Base-by-base conservation (phyloP, 345 rosid species). In the Acer negundo region DNA sequence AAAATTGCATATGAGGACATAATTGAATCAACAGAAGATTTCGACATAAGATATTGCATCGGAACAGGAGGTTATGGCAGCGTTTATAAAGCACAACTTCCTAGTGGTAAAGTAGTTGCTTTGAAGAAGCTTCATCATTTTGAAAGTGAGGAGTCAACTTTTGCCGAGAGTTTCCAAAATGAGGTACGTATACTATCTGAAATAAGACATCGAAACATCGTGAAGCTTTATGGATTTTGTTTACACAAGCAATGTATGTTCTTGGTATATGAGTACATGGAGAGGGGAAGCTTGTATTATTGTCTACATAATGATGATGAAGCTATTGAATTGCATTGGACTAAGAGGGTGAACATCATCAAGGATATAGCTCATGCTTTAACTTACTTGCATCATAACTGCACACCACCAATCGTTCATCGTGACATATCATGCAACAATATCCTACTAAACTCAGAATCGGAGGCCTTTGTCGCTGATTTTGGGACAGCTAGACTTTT, bases 391-490 rank as follows among this genome's bases (percentile, higher is more conserved):
- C 82, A 80, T 63, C 61, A 80, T 35, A 53, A 70, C 17, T 80
- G 76, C 68, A 13, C 8, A 7, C 79, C 62, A 19, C 44, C 82
- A 2, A 75, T 80, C 24, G 49, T 80, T 70, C 79, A 80, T 26
- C 75, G 67, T 0, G 82, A 80, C 51, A 70, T 80, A 44, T 75
- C 79, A 53, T 75, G 79, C 75, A 80, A 63, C 55, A 80, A 75
- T 11, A 10, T 80, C 55, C 23, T 70, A 28, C 8, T 69, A 20
- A 70, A 80, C 42, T 75, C 75, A 0, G 67, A 70, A 23, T 42
- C 16, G 19, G 71, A 75, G 20, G 16, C 82, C 40, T 75, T 53
- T n/a, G 67, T 80, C 35, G 62, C 79, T 2, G 79, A 80, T n/a
- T 79, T 79, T 35, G 82, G 82, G 19, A 12, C 46, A 8, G n/a